Percentiles rank a stretch among this genome's conserved stretches.
phyloP scores from a whole-genome alignment of 345 rosid genomes.

The Noccaea bulbosa region DNA sequence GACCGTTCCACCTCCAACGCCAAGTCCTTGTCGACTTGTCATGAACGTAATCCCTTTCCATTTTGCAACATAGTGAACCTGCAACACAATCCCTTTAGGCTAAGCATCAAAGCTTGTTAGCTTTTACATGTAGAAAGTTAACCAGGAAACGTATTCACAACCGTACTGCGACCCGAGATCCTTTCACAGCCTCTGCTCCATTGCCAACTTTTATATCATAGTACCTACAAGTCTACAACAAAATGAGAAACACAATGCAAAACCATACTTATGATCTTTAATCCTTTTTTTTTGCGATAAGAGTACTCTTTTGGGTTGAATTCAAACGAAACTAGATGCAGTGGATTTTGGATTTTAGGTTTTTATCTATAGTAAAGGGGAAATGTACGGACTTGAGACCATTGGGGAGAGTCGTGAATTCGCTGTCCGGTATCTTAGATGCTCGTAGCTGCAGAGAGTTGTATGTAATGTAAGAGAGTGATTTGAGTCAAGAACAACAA shows the following conservation, averaged over 20 bases:
- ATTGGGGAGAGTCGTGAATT: conserved; percentile 77
- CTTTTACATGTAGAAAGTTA: background rate
- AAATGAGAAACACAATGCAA: conserved; percentile 38
- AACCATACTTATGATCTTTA: background rate
- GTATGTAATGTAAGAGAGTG: conserved; percentile 34
- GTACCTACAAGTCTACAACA: no score
- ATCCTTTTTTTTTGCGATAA: background rate
- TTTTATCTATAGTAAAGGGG: background rate
- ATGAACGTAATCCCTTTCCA: conserved; percentile 95
- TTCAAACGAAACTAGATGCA: background rate
- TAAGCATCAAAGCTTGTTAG: conserved; percentile 14
- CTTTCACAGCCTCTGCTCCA: conserved; percentile 79
- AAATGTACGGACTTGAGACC: conserved; percentile 78
- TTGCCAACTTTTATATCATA: conserved; percentile 89
- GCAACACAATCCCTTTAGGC: conserved; percentile 24
- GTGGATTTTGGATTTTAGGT: background rate
- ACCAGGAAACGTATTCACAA: conserved; percentile 54
- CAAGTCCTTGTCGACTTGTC: conserved; percentile 97
- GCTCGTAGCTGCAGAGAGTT: conserved; percentile 68
- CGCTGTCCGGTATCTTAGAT: conserved; percentile 84
- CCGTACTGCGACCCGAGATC: conserved; percentile 99
- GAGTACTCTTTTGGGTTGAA: background rate
- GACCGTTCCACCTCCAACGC: conserved; percentile 98
- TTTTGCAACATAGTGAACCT: conserved; percentile 98
- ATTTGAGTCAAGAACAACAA: background rate